A percentile compares a stretch with the other conserved stretches of the same genome.
These are phyloP conservation scores for Camelina neglecta DNA, from an alignment of 345 rosid species.

Conservation along the genomic window DNA sequence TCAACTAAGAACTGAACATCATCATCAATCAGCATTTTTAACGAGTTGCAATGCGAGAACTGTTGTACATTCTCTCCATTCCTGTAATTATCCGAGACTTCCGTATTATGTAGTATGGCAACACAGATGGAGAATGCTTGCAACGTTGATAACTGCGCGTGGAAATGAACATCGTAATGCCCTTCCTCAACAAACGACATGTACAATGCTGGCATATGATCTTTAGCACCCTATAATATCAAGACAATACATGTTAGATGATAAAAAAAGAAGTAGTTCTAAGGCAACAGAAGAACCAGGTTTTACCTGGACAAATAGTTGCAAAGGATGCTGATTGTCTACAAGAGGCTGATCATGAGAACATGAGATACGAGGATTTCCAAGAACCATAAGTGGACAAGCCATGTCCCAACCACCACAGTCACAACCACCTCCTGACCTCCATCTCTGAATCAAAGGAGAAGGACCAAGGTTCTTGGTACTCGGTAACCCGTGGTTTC, in stretches of 20 bases:
- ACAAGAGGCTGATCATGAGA: conserved; percentile 61
- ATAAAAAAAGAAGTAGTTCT: conserved; percentile 7
- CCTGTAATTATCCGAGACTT: conserved; percentile 47
- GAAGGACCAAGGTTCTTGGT: conserved; percentile 62
- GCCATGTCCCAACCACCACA: conserved; percentile 99
- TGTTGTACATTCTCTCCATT: conserved; percentile 45
- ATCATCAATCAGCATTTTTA: conserved; percentile 73
- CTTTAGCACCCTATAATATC: conserved; percentile 71
- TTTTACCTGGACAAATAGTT: conserved; percentile 74
- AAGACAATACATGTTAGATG: conserved; percentile 3
- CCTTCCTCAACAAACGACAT: conserved; percentile 71
- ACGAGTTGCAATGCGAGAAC: conserved; percentile 55
- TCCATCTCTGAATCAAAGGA: conserved; percentile 86
- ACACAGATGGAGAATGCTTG: conserved; percentile 95
- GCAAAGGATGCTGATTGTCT: conserved; percentile 62
- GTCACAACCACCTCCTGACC: conserved; percentile 93
- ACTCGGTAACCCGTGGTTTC: conserved; percentile 78
- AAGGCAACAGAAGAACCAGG: background rate
- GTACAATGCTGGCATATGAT: conserved; percentile 67
- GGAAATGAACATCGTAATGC: conserved; percentile 72
- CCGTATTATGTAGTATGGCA: conserved; percentile 71
- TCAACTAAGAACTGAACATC: conserved; percentile 69
- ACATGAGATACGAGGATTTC: conserved; percentile 56
- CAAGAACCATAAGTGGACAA: conserved; percentile 82
- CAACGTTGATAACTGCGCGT: conserved; percentile 77